Evolutionary conservation across 805 yeast genomes (phyloP).

Genomic region (Maudiozyma bulderi): DNA sequence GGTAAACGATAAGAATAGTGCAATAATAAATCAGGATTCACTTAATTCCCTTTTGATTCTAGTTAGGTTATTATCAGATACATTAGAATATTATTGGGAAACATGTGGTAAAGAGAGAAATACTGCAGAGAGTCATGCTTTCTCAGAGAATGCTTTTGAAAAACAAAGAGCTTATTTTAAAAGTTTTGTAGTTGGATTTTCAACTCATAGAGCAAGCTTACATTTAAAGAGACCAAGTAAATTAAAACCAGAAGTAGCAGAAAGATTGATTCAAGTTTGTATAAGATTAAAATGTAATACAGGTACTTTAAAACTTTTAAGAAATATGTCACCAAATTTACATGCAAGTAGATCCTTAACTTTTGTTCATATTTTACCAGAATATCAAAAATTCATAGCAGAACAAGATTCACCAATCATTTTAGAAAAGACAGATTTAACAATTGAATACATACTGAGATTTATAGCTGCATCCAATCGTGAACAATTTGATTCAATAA

Average conservation of each 20-base stretch:
- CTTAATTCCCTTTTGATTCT: conserved; percentile 29
- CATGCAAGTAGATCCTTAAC: conserved; percentile 5
- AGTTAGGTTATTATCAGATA: conserved; percentile 31
- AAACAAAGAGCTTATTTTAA: conserved; percentile 14
- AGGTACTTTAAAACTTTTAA: conserved; percentile 22
- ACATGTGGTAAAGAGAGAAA: conserved; percentile 1
- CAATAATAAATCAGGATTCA: conserved; percentile 5
- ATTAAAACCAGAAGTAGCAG: conserved; percentile 16
- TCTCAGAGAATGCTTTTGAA: conserved; percentile 8
- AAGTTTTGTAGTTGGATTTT: conserved; percentile 24
- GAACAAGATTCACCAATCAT: conserved; percentile 7
- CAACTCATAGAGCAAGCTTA: conserved; percentile 25
- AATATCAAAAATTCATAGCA: conserved; percentile 12
- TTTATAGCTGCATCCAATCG: conserved; percentile 43
- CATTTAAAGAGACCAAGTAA: conserved; percentile 27
- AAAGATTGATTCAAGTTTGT: conserved; percentile 17
- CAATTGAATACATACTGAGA: conserved; percentile 33
- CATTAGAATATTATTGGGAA: conserved; percentile 32
- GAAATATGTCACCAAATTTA: conserved; percentile 14
- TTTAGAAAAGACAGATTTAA: conserved; percentile 27
- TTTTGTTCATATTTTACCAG: conserved; percentile 10
- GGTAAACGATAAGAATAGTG: conserved; percentile 1
- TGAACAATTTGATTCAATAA: conserved; percentile 31
- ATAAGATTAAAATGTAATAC: conserved; percentile 25
- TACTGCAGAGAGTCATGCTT: background rate